phyloP scores from a whole-genome alignment of 768 basidiomycete genomes.

The Suillus luteus region DNA sequence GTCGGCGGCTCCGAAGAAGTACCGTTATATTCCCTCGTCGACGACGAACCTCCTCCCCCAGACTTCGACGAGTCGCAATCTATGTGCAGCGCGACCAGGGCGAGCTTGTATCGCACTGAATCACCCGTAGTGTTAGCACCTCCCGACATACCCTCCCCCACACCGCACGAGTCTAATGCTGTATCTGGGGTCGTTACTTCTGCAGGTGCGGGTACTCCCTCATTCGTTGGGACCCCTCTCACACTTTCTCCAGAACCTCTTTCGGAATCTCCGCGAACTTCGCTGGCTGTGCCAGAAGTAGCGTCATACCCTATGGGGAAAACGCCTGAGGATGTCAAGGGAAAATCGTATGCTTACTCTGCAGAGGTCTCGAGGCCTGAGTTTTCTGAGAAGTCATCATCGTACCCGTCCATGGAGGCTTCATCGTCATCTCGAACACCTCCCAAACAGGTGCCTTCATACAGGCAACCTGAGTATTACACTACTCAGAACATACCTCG shows the following conservation, averaged over 20 bases:
- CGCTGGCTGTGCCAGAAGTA: not conserved
- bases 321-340: not conserved
- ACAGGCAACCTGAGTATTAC: not conserved
- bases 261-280: not conserved
- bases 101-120: not conserved
- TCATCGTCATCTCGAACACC: not conserved
- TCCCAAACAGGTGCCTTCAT: not conserved
- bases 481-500: not conserved
- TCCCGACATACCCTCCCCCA: not conserved
- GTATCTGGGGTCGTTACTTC: not conserved
- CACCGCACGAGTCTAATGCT: not conserved
- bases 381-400: not conserved
- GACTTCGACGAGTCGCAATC: conserved; percentile 23
- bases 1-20: conserved; percentile 19
- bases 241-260: not conserved
- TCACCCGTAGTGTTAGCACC: not conserved
- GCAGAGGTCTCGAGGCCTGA: not conserved
- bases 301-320: not conserved
- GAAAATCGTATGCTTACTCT: not conserved
- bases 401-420: not conserved
- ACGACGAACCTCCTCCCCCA: conserved; percentile 28
- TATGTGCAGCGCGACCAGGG: not conserved
- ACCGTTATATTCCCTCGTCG: conserved; percentile 27
- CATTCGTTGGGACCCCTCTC: too few relatives aligned
- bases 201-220: not conserved